A percentile compares a stretch with the other conserved stretches of the same genome.
phyloP scores from a whole-genome alignment of 768 basidiomycete species.

The Leccinum obscurum region DNA sequence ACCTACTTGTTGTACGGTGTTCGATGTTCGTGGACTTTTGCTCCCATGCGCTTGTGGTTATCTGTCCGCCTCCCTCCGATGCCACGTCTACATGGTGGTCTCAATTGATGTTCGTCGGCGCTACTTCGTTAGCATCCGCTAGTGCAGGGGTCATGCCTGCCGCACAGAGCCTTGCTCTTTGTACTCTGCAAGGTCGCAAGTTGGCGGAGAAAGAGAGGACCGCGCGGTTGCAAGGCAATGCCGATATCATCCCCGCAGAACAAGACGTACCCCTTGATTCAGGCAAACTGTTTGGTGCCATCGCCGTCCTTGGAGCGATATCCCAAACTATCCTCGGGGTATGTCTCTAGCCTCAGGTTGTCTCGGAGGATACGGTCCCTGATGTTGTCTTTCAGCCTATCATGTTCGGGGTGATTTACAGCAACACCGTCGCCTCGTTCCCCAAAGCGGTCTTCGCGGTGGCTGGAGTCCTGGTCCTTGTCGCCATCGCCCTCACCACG shows the following conservation, averaged over 20 bases:
- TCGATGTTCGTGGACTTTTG: slow-evolving; percentile 69
- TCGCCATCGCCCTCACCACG: slow-evolving; percentile 48
- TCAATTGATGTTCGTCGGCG: slow-evolving; percentile 51
- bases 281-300: slow-evolving; percentile 65
- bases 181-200: slow-evolving; percentile 45
- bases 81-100: slow-evolving; percentile 23
- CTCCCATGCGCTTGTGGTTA: slow-evolving; percentile 61
- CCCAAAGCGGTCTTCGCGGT: slow-evolving; percentile 69
- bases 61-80: slow-evolving; percentile 48
- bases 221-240: slow-evolving; percentile 18
- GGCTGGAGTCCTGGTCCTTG: slow-evolving; percentile 54
- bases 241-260: slow-evolving; percentile 2
- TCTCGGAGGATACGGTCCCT: slow-evolving; percentile 11
- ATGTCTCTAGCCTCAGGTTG: slow-evolving; percentile 8
- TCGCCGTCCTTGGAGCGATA: slow-evolving; percentile 42
- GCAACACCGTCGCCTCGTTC: slow-evolving; percentile 58
- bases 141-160: slow-evolving; percentile 71
- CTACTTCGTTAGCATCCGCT: slow-evolving; percentile 63
- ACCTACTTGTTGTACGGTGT: slow-evolving; percentile 60
- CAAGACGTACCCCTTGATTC: slow-evolving; percentile 36
- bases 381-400: slow-evolving; percentile 49
- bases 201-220: slow-evolving; percentile 37
- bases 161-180: slow-evolving; percentile 71
- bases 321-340: slow-evolving; percentile 62
- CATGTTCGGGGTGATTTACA: slow-evolving; percentile 67